Conservation (phyloP, 2,329 filamentous ascomycete genomes). For the Dactylellina sp. region DNA sequence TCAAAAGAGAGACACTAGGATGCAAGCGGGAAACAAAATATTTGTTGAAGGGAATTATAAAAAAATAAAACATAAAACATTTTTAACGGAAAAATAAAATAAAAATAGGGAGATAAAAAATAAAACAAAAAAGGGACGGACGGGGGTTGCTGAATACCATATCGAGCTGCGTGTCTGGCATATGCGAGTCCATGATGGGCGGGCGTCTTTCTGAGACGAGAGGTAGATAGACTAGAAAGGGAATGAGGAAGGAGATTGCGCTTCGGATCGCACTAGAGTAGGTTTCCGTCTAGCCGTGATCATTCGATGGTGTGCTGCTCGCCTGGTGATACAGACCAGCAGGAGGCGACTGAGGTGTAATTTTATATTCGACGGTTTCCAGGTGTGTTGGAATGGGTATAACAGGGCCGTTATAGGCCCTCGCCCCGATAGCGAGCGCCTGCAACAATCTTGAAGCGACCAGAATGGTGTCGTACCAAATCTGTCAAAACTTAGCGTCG, state of each 20-base stretch:
- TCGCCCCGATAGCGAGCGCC: slow-evolving; percentile 33
- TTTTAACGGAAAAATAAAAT: slow-evolving; percentile 37
- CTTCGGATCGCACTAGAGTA: slow-evolving; percentile 85
- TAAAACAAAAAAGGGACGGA: slow-evolving; percentile 9
- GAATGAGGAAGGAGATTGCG: slow-evolving; percentile 89
- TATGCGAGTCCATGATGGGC: slow-evolving; percentile 46
- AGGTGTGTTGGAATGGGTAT: slow-evolving; percentile 51
- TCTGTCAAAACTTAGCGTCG: slow-evolving; percentile 56
- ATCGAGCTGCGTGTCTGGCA: slow-evolving; percentile 51
- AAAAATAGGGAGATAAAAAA: background rate
- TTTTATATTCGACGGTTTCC: slow-evolving; percentile 54
- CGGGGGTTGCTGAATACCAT: slow-evolving; percentile 26
- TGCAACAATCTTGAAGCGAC: slow-evolving; percentile 54
- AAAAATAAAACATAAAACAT: slow-evolving; percentile 20
- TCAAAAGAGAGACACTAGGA: slow-evolving; percentile 9
- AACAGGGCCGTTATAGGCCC: slow-evolving; percentile 50
- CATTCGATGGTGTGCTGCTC: slow-evolving; percentile 57
- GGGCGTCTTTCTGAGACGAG: slow-evolving; percentile 2
- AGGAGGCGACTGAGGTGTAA: slow-evolving; percentile 55
- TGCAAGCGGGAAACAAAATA: slow-evolving; percentile 11
- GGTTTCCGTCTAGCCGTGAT: slow-evolving; percentile 49
- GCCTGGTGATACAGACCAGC: slow-evolving; percentile 57
- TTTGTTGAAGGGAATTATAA: too few relatives aligned
- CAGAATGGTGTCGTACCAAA: slow-evolving; percentile 52
- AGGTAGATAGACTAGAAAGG: slow-evolving; percentile 63